Percentiles rank a stretch among this genome's conserved stretches.
phyloP scores from a whole-genome alignment of 2,329 filamentous ascomycete species.

The Conoideocrella luteorostrata region DNA sequence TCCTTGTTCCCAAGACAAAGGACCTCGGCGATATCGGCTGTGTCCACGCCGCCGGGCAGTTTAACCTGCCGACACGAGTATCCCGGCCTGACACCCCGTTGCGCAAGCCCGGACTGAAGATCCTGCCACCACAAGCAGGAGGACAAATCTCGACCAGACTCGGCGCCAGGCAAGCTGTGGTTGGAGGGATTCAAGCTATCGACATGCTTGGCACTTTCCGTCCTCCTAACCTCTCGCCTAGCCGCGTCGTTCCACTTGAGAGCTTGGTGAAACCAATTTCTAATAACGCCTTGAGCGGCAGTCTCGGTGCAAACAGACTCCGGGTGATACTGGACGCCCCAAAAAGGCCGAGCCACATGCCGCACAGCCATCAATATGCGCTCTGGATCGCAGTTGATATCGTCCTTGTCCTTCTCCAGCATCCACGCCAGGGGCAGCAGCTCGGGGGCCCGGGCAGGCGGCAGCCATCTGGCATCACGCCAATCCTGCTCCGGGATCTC shows the following conservation, averaged over 20 bases:
- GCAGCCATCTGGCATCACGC: constrained; percentile 33
- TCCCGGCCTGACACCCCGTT: constrained; percentile 20
- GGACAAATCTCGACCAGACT: constrained; percentile 15
- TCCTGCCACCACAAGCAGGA: constrained; percentile 18
- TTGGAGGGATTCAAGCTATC: constrained; percentile 18
- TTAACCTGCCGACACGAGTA: constrained; percentile 37
- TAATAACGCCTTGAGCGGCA: constrained; percentile 56
- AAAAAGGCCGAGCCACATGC: constrained; percentile 66
- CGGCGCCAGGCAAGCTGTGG: constrained; percentile 6
- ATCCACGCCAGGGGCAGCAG: constrained; percentile 59
- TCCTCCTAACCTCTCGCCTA: constrained; percentile 10
- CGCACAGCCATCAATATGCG: constrained; percentile 70
- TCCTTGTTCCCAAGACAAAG: constrained; percentile 36
- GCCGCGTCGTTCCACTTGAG: constrained; percentile 49
- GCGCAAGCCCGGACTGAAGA: constrained; percentile 21
- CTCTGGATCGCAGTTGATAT: constrained; percentile 28
- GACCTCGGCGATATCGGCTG: constrained; percentile 49
- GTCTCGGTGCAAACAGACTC: constrained; percentile 79
- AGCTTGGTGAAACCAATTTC: constrained; percentile 69
- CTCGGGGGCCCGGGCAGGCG: constrained; percentile 28
- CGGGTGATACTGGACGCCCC: constrained; percentile 86
- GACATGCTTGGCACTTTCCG: constrained; percentile 3
- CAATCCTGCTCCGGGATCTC: constrained; percentile 27
- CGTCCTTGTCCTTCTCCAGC: constrained; percentile 34
- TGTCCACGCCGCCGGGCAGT: constrained; percentile 39